Conservation (phyloP, 495 filamentous ascomycete species). For the Staphylotrichum longicolle region DNA sequence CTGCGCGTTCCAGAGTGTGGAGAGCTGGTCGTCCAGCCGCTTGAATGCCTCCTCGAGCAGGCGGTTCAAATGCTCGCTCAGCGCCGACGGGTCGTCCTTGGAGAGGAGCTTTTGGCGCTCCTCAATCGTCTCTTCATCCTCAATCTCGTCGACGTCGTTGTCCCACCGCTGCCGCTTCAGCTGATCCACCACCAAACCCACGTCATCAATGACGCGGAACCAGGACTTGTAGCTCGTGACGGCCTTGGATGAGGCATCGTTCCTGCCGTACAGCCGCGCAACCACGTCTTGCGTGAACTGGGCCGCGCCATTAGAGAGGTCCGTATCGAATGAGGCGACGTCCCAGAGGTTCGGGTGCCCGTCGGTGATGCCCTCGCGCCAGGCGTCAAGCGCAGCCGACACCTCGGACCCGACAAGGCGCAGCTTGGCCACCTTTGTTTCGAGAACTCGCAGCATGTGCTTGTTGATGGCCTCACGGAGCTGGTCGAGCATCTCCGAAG, state of each 20-base stretch:
- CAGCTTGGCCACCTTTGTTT: constrained; percentile 56
- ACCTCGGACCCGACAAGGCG: constrained; percentile 58
- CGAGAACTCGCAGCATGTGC: constrained; percentile 59
- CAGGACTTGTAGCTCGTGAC: constrained; percentile 64
- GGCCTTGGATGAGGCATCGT: constrained; percentile 58
- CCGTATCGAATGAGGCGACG: constrained; percentile 47
- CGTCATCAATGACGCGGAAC: constrained; percentile 60
- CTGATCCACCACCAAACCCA: constrained; percentile 59
- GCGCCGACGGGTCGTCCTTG: constrained; percentile 65
- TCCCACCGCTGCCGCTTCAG: constrained; percentile 71
- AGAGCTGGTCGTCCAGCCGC: constrained; percentile 57
- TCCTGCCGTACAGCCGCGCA: constrained; percentile 60
- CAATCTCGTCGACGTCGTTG: constrained; percentile 70
- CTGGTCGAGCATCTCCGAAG: constrained; percentile 62
- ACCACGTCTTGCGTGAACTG: constrained; percentile 46
- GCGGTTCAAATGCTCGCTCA: constrained; percentile 59
- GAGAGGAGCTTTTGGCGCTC: constrained; percentile 62
- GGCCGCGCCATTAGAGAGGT: constrained; percentile 44
- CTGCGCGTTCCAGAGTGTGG: constrained; percentile 44
- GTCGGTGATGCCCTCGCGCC: constrained; percentile 51
- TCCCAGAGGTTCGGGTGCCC: constrained; percentile 60
- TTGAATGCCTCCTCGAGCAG: constrained; percentile 58
- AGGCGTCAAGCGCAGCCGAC: constrained; percentile 49
- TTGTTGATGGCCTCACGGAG: constrained; percentile 67
- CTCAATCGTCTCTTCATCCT: constrained; percentile 71